A percentile compares a stretch with the other conserved stretches of the same genome.
phyloP scores from a whole-genome alignment of 305 asterid species.

The Fraxinus greggii region DNA sequence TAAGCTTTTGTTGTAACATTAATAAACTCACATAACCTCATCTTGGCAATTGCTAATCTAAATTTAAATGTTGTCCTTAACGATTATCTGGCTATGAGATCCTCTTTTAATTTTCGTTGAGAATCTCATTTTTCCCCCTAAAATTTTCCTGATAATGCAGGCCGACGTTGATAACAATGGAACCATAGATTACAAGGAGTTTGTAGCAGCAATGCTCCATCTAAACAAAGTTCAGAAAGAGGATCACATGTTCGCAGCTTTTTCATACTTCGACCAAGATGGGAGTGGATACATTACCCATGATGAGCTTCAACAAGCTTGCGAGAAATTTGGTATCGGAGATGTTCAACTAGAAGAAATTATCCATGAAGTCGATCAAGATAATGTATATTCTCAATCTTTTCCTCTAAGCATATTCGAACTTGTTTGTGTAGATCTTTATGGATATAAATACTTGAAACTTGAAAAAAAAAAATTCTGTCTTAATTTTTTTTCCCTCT shows the following conservation, averaged over 20 bases:
- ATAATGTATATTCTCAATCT: background rate
- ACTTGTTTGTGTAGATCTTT: background rate
- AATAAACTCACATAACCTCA: background rate
- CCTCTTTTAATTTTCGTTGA: background rate
- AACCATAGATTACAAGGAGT: conserved; percentile 5
- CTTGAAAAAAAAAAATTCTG: background rate
- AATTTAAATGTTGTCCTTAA: background rate
- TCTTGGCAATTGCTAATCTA: background rate
- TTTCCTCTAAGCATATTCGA: background rate
- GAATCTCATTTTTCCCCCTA: background rate
- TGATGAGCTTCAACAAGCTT: conserved; percentile 1
- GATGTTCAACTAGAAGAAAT: conserved; percentile 6
- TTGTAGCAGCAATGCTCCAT: conserved; percentile 4
- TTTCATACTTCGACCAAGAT: conserved; percentile 5
- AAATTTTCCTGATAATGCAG: background rate
- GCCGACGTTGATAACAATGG: background rate
- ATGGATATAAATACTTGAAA: background rate
- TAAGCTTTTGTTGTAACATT: background rate
- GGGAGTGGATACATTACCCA: background rate
- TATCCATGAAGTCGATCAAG: conserved; percentile 1
- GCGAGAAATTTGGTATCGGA: background rate
- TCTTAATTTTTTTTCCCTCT: background rate
- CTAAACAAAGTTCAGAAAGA: conserved; percentile 4
- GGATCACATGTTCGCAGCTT: conserved; percentile 2
- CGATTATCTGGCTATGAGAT: background rate